Conservation (phyloP, 441 rosid species). For the Raphanus hybrid region DNA sequence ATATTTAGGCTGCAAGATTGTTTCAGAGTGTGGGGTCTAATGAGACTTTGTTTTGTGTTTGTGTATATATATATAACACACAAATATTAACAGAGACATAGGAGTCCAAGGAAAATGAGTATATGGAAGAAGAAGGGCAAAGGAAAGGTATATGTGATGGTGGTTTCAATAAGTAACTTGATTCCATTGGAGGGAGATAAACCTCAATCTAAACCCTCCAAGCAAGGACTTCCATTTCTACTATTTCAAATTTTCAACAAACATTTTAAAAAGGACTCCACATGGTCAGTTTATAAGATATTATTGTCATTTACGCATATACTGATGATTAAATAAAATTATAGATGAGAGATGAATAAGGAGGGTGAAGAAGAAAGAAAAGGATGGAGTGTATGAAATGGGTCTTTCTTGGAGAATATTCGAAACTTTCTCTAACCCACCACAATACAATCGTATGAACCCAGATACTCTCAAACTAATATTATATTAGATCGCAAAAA, state of each 20-base stretch:
- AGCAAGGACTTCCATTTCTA: conserved; percentile 4
- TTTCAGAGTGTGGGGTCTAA: conserved; percentile 37
- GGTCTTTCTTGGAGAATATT: conserved; percentile 18
- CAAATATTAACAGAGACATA: background rate
- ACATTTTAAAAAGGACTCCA: background rate
- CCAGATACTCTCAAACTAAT: background rate
- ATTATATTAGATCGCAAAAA: background rate
- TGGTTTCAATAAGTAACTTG: conserved; percentile 47
- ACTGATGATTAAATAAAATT: background rate
- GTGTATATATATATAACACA: background rate
- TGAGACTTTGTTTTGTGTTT: conserved; percentile 8
- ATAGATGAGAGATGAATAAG: background rate
- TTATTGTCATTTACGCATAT: background rate
- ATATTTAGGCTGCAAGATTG: background rate
- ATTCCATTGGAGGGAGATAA: conserved; percentile 46
- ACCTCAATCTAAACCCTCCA: conserved; percentile 24
- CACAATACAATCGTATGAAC: background rate
- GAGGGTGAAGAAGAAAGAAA: conserved; percentile 37
- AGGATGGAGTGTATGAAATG: conserved; percentile 30
- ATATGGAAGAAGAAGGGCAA: conserved; percentile 42
- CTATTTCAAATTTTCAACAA: background rate
- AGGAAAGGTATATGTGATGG: conserved; percentile 50
- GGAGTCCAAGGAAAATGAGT: conserved; percentile 29
- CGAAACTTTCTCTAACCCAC: background rate
- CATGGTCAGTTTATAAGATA: conserved; percentile 2